Conservation (phyloP, 768 basidiomycete genomes). For the Xerocomus potaroensis region DNA sequence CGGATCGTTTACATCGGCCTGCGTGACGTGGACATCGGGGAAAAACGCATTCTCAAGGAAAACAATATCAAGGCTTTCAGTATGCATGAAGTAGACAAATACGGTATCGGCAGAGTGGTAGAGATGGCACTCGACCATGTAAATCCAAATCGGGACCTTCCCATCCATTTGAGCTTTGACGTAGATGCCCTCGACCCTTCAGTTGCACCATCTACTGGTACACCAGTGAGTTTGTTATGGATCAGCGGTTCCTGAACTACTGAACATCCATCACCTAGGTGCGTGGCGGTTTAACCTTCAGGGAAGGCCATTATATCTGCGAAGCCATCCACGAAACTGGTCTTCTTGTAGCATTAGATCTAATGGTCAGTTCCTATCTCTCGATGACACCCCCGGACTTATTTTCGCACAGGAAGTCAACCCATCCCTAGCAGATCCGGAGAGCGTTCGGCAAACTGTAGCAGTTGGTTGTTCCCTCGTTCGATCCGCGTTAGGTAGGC, state of each 20-base stretch:
- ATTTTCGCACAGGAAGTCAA: conserved; percentile 76
- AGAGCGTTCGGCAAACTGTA: conserved; percentile 80
- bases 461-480: conserved; percentile 86
- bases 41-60: conserved; percentile 81
- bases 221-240: conserved; percentile 50
- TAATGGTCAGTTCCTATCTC: conserved; percentile 63
- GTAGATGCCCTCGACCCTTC: conserved; percentile 92
- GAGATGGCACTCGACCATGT: conserved; percentile 96
- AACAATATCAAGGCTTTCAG: conserved; percentile 81
- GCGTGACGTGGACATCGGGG: conserved; percentile 86
- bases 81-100: conserved; percentile 87
- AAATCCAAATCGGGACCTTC: conserved; percentile 75
- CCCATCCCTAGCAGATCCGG: conserved; percentile 78
- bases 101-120: conserved; percentile 91
- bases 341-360: conserved; percentile 83
- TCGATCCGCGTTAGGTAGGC: conserved; percentile 74
- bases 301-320: conserved; percentile 98
- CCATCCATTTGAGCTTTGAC: conserved; percentile 96
- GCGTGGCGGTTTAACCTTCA: conserved; percentile 91
- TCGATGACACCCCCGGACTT: conserved; percentile 1
- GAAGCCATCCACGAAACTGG: conserved; percentile 93
- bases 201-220: conserved; percentile 95
- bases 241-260: background rate
- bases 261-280: conserved; percentile 42
- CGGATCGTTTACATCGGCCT: conserved; percentile 96